Evolutionary conservation across 139 green algal genomes (phyloP), one percentile per base, ranked within the genome.

Genomic region (Diplosphaera chodatii): DNA sequence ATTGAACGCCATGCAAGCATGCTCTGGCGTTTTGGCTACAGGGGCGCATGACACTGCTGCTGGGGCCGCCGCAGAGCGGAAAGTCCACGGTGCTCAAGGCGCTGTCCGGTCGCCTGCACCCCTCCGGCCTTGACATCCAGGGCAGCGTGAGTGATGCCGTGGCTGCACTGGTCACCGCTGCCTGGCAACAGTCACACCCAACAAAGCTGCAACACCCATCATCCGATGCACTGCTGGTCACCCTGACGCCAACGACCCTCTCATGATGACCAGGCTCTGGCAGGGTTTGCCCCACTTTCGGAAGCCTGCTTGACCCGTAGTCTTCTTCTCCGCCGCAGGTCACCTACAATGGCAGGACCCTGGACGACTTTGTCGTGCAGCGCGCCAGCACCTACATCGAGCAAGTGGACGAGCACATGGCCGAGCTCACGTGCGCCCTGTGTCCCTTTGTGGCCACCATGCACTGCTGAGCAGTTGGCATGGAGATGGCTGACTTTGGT

Each of bases 11-110:
- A n/a, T n/a, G n/a, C n/a, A n/a, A n/a, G n/a, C n/a, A n/a, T n/a
- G n/a, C n/a, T n/a, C n/a, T n/a, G n/a, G n/a, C n/a, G n/a, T n/a
- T n/a, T n/a, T 29, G 4, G 48, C 48, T 18, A 28, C 72, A 40
- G 40, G 83, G 81, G 0, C 79, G 85, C 21, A 64, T 90, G 29
- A 91, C 87, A 2, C 84, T 92, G 67, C 81, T 92, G 65, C 86
- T 92, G 64, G 87, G 86, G 15, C 85, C 87, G 1, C 87, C 87
- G 16, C 71, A 74, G 20, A 63, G 74, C 23, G 87, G 87, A 41
- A 88, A 88, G 40, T 73, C 66, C 30, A 85, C 81, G 15, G 74
- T 92, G 27, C 70, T 92, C 33, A 75, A 82, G 30, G 74, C 80
- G 8, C 75, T 92, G 20, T 78, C 86, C 3, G 86, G 86, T 25